Base-by-base conservation (phyloP, 805 yeast species). In the Saccharomycopsis lassenensis region DNA sequence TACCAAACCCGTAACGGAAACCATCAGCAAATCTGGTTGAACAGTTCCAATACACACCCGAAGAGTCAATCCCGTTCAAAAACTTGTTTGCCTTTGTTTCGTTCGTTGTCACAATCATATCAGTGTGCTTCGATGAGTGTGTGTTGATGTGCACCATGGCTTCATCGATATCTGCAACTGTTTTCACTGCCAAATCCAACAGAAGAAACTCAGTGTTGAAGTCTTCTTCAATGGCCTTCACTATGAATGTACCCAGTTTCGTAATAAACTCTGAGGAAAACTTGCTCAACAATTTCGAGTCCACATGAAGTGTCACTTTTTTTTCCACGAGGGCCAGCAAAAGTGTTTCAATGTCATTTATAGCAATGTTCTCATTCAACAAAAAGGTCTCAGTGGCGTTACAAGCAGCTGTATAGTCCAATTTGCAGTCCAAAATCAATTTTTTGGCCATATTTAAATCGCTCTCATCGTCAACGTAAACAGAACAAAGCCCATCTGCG, bases 381-480 rank as follows among this genome's bases (percentile, higher is more conserved):
- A 91, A 66, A 21, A 91, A 58, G 23, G 91, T 84, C 57, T 91
- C 99, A 37, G 74, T 89, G 5, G 98, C 96, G 55, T 91, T 91
- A 58, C 99, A 91, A n/a, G 95, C 99, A 8, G 98, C 98, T 33
- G 97, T 96, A 55, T 91, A 91, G 57, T 86, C 87, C 0, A 95
- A 85, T 59, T 91, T 91, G 4, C 95, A 71, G 57, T 91, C 99
- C 19, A 84, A 71, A 4, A 75, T 65, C 21, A 91, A 73, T 39
- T 73, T 71, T 23, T 69, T 64, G 0, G 96, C 94, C 72, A 83
- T 86, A 10, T 57, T 70, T 8, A 82, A 44, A 50, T 86, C 89
- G 4, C 91, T 91, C 34, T 70, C 74, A 39, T 69, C 71, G 55
- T 87, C 94, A 18, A 89, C 65, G 50, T 74, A 91, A 5, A 89